A percentile compares a stretch with the other conserved stretches of the same genome.
Conservation (phyloP, 2,329 filamentous ascomycete genomes). For the Aspergillus thermomutatus region DNA sequence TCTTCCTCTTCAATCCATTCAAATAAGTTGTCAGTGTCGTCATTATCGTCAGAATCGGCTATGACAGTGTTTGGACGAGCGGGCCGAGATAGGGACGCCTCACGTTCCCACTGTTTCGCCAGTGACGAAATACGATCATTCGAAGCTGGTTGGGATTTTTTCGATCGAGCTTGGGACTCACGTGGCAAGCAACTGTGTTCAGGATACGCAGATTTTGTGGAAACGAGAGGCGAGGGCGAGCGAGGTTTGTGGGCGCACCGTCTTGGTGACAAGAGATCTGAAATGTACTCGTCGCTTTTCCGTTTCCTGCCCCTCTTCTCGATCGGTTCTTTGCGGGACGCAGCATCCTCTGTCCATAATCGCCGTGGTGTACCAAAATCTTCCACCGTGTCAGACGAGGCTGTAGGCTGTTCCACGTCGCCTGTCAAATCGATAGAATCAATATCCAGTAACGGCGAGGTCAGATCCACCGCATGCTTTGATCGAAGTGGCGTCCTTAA, state of each 20-base stretch:
- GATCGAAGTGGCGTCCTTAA: slow-evolving; percentile 21
- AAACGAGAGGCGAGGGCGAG: slow-evolving; percentile 11
- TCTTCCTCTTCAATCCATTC: slow-evolving; percentile 21
- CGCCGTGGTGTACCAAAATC: slow-evolving; percentile 40
- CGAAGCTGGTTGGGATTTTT: slow-evolving; percentile 6
- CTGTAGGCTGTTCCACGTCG: slow-evolving; percentile 32
- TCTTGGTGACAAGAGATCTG: slow-evolving; percentile 34
- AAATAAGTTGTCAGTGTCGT: slow-evolving; percentile 25
- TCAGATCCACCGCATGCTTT: slow-evolving; percentile 13
- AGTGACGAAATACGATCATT: slow-evolving; percentile 6
- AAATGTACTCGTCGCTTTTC: slow-evolving; percentile 47
- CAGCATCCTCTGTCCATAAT: slow-evolving; percentile 45
- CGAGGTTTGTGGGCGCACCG: slow-evolving; percentile 24
- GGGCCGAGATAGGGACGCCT: slow-evolving; percentile 5
- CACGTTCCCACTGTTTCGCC: slow-evolving; percentile 4
- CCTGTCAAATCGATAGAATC: slow-evolving; percentile 47
- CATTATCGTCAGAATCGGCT: slow-evolving; percentile 34
- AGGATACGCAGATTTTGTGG: neutral
- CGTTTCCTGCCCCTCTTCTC: slow-evolving; percentile 45
- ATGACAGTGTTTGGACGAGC: slow-evolving; percentile 21
- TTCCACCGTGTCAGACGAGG: slow-evolving; percentile 38
- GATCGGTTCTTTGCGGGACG: slow-evolving; percentile 33
- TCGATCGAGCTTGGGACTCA: neutral
- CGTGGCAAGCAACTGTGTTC: neutral
- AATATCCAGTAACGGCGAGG: slow-evolving; percentile 27